Evolutionary conservation across 441 rosid species (phyloP), one percentile per base, ranked within the genome.

Genomic region (Populus hybrid): DNA sequence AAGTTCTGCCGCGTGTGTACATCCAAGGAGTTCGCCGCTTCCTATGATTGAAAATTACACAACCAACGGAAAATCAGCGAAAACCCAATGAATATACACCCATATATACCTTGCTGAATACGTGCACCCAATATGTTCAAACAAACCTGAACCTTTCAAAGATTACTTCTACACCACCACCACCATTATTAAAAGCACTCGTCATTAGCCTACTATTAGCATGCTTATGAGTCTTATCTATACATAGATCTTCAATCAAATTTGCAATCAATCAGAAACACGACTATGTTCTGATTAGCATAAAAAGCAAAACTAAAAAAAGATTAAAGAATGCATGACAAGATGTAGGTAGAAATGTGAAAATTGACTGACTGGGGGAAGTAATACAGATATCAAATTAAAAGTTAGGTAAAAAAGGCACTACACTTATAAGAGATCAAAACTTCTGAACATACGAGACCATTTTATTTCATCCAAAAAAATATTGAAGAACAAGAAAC

Each of bases 21-120:
- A 74, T 91, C 97, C 83, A 92, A 78, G 68, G 92, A 90, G 77
- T 90, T 94, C 45, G 88, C 94, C 69, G 78, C 78, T 82, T 90
- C 94, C 99, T 93, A 74, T 64, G 76, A 71, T 78, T n/a, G 42
- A 24, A 53, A 77, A 64, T 72, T 6, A 63, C 72, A 76, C 31
- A 73, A 64, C 50, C 64, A 5, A 42, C 36, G 40, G 42, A 7
- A 20, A 59, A n/a, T 3, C 28, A 69, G 24, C 9, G 4, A 40
- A 36, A 18, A 68, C 9, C 28, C 6, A 56, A 31, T 4, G 33
- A 16, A n/a, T 38, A 20, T 7, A 9, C 24, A 29, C 40, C 20
- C 36, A n/a, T 1, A 7, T 45, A 9, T 50, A 36, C 8, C 29
- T n/a, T 29, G 45, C 45, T n/a, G 20, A 35, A 45, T 28, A 20